Conservation (phyloP, 1,139 yeast species). For the Yamadazyma dendronema region DNA sequence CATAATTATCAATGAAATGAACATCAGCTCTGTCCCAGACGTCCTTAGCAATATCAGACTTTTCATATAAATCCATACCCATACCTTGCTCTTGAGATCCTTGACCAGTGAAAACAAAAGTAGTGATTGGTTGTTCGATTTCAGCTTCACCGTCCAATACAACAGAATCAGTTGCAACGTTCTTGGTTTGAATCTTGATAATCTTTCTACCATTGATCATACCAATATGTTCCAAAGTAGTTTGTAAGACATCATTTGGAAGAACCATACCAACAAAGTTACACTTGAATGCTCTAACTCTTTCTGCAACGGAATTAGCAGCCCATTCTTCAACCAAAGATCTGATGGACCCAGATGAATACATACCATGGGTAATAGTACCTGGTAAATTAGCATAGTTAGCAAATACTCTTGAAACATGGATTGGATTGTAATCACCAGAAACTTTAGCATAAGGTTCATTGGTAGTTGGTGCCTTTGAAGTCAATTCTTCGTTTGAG, state of each 20-base stretch:
- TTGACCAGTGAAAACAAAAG: slow-evolving; percentile 98
- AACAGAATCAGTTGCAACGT: slow-evolving; percentile 69
- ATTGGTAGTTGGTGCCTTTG: slow-evolving; percentile 82
- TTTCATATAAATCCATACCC: slow-evolving; percentile 98
- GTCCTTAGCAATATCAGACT: slow-evolving; percentile 86
- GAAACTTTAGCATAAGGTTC: slow-evolving; percentile 97
- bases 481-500: slow-evolving; percentile 67
- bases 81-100: slow-evolving; percentile 99
- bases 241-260: slow-evolving; percentile 88
- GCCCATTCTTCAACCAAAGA: slow-evolving; percentile 97
- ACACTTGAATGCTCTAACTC: slow-evolving; percentile 94
- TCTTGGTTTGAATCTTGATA: slow-evolving; percentile 83
- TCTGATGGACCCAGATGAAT: slow-evolving; percentile 90
- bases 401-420: slow-evolving; percentile 93
- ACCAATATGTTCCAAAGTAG: slow-evolving; percentile 92
- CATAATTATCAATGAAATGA: slow-evolving; percentile 90
- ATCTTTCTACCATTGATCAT: slow-evolving; percentile 99
- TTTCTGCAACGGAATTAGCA: slow-evolving; percentile 91
- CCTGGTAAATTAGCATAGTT: slow-evolving; percentile 93
- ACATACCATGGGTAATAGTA: slow-evolving; percentile 98
- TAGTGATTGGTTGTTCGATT: slow-evolving; percentile 95
- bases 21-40: slow-evolving; percentile 98
- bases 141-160: slow-evolving; percentile 96
- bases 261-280: slow-evolving; percentile 94
- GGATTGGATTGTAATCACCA: slow-evolving; percentile 98